Base-by-base conservation (phyloP, 2,329 filamentous ascomycete species). In the Fusarium pseudoanthophilum region DNA sequence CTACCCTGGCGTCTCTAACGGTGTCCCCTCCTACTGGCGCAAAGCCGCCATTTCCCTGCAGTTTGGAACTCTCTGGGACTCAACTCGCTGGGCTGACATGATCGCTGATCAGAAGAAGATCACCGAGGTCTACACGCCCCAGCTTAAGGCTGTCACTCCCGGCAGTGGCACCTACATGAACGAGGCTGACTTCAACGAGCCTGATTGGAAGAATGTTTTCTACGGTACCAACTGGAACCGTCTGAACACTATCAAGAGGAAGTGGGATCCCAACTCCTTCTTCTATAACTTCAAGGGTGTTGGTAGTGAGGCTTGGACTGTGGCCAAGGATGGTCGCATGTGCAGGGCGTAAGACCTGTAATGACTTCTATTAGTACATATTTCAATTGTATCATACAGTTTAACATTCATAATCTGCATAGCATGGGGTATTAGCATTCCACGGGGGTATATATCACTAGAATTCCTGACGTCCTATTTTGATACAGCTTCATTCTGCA, bases 251-350 rank as follows among this genome's bases (percentile, higher is more conserved):
- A 81, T 90, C 36, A 90, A 91, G 83, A 75, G 80, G 39, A 85
- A 83, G 75, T 89, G 85, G 72, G 88, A 89, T 72, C 80, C 84
- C 3, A 60, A 79, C 1, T 75, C 78, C 4, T 64, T 90, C 11
- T 87, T 87, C 40, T 87, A 87, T 59, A 85, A 83, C 16, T 75
- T 75, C 11, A 84, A 82, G n/a, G 84, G 81, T 8, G 87, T 90
- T 11, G 87, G 87, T 0, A 87, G 85, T 63, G 87, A 89, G 57
- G 75, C 74, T n/a, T 89, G 87, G 87, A 57, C 36, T 15, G 55
- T 77, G 37, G 45, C 37, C 16, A 40, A 52, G 2, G 36, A 65
- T 37, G 74, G 75, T 7, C 52, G 60, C 18, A 74, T 76, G 72
- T 77, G 75, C 28, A 62, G 28, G 30, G 55, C 65, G 4, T 64